phyloP scores from a whole-genome alignment of 371 early-diverging fungal species.

The Zopfochytrium polystomum region DNA sequence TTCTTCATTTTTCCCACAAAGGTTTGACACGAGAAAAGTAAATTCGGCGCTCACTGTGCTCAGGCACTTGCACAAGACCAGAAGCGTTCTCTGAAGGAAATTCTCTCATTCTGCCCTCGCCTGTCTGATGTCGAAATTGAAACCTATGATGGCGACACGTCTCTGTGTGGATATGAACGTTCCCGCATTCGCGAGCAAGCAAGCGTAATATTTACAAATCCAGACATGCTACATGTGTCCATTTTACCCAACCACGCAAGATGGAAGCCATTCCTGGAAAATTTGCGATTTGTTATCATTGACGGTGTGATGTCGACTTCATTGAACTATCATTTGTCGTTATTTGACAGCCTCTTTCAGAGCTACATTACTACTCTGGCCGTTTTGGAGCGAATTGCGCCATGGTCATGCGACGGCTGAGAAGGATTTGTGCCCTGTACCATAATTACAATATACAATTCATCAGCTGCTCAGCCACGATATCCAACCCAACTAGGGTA shows the following conservation, averaged over 20 bases:
- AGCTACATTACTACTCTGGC: slow-evolving; percentile 69
- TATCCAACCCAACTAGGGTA: slow-evolving; percentile 51
- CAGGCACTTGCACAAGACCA: slow-evolving; percentile 84
- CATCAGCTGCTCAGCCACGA: slow-evolving; percentile 68
- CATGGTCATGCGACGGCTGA: slow-evolving; percentile 63
- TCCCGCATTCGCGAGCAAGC: slow-evolving; percentile 47
- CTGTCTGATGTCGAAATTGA: slow-evolving; percentile 33
- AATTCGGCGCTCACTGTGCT: neutral
- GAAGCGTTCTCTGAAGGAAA: slow-evolving; percentile 44
- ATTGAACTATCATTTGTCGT: neutral
- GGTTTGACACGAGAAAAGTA: slow-evolving; percentile 7
- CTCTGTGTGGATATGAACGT: neutral
- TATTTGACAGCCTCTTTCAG: slow-evolving; percentile 33
- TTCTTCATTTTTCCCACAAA: slow-evolving; percentile 62
- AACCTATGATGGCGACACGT: slow-evolving; percentile 38
- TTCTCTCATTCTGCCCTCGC: slow-evolving; percentile 27
- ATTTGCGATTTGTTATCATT: slow-evolving; percentile 62
- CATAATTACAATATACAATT: slow-evolving; percentile 54
- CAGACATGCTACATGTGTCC: slow-evolving; percentile 74
- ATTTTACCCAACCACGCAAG: slow-evolving; percentile 52
- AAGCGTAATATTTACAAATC: slow-evolving; percentile 72
- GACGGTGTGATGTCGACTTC: slow-evolving; percentile 54
- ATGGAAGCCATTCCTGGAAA: slow-evolving; percentile 58
- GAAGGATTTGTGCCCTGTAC: slow-evolving; percentile 52
- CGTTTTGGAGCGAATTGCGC: slow-evolving; percentile 66